A percentile compares a stretch with the other conserved stretches of the same genome.
Conservation (phyloP, 2,329 filamentous ascomycete genomes). For the Fusarium sp. region DNA sequence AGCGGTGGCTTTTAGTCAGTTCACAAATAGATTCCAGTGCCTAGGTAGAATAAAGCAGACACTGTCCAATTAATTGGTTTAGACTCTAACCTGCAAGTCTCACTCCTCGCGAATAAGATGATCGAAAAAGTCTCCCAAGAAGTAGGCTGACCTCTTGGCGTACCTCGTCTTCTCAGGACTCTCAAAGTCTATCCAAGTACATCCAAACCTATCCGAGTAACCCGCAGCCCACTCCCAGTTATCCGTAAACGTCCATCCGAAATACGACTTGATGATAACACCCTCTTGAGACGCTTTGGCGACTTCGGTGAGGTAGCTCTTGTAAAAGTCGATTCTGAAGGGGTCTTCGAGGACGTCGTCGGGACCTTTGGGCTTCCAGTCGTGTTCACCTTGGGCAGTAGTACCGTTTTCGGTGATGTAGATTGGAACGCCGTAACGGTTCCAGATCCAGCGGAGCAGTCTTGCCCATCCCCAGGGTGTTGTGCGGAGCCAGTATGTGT, state of each 20-base stretch:
- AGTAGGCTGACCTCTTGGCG: slow-evolving; percentile 40
- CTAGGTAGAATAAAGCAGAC: background rate
- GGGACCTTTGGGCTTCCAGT: slow-evolving; percentile 44
- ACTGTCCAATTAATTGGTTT: too few relatives aligned
- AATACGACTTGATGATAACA: slow-evolving; percentile 54
- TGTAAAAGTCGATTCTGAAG: slow-evolving; percentile 54
- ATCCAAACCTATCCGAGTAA: slow-evolving; percentile 54
- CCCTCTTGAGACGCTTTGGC: slow-evolving; percentile 53
- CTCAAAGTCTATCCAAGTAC: slow-evolving; percentile 55
- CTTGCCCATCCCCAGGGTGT: slow-evolving; percentile 54
- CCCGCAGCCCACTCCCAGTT: slow-evolving; percentile 61
- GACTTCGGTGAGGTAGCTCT: slow-evolving; percentile 52
- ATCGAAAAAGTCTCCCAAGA: slow-evolving; percentile 33
- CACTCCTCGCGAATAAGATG: slow-evolving; percentile 31
- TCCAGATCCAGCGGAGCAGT: slow-evolving; percentile 55
- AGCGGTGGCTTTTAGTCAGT: background rate
- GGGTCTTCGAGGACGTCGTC: slow-evolving; percentile 53
- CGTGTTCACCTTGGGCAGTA: slow-evolving; percentile 54
- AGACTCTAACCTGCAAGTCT: background rate
- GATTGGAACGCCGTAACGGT: slow-evolving; percentile 54
- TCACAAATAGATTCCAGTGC: background rate
- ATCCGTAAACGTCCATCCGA: slow-evolving; percentile 56
- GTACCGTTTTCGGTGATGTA: slow-evolving; percentile 59
- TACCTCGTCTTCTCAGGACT: slow-evolving; percentile 28
- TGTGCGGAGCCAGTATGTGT: slow-evolving; percentile 55